Base-by-base conservation (phyloP, 192 early-diverging fungal species). In the Coemansia sp. region DNA sequence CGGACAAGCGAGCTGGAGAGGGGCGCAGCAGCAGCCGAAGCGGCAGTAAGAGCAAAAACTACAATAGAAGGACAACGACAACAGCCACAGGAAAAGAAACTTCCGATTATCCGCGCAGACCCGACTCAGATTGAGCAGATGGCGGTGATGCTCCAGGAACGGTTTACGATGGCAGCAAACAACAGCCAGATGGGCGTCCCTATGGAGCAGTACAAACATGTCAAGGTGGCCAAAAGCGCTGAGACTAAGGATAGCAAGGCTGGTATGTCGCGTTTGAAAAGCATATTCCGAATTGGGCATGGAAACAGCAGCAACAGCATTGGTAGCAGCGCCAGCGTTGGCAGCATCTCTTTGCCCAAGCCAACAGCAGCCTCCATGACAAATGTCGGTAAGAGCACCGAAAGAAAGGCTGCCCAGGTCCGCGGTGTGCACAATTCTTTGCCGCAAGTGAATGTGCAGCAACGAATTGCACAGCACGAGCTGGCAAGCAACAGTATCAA, bases 261-360 rank as follows among this genome's bases (percentile, higher is more conserved):
- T 43, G 72, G 79, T 68, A 82, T 72, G 61, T 67, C 73, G 47
- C 73, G 79, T 41, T 68, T 82, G 19, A 82, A 82, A 43, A 82
- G 69, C 57, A 73, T 82, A 22, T 82, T 82, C 59, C 60, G 74
- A 19, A 82, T 73, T 47, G 74, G 74, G 41, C 52, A 71, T 51
- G 49, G 39, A 39, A 61, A 36, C 52, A 63, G 51, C 56, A 37
- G 67, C 61, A 67, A 16, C 51, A 41, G 18, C 37, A 26, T 8
- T 10, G 40, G 6, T 46, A 60, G n/a, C 56, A 67, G 18, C 66
- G 48, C 11, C 65, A 67, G 52, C 48, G 19, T 16, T 32, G 47
- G 12, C 62, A 64, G 55, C 37, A 41, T 40, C 45, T 51, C 47
- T 6, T 11, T 61, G 22, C 60, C 18, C 37, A 58, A 15, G 12